phyloP scores from a whole-genome alignment of 768 basidiomycete genomes.

The Pholiota conissans region DNA sequence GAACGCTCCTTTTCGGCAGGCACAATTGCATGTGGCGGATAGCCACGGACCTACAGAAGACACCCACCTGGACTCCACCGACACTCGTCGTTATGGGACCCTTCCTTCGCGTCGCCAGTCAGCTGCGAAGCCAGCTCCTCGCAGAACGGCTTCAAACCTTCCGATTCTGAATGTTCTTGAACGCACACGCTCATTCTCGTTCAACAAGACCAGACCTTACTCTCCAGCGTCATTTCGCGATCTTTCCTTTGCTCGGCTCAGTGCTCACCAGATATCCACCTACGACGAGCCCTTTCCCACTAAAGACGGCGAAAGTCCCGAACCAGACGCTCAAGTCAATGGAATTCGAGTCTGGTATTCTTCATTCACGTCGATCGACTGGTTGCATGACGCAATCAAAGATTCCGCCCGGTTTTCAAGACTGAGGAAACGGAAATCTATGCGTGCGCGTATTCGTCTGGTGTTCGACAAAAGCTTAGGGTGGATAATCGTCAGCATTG shows the following conservation, averaged over 20 bases:
- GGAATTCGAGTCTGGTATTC: slow-evolving; percentile 92
- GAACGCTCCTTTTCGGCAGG: background rate
- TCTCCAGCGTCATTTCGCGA: slow-evolving; percentile 40
- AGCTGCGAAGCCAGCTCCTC: slow-evolving; percentile 29
- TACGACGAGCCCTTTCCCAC: slow-evolving; percentile 58
- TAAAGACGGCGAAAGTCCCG: slow-evolving; percentile 40
- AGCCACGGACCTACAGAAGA: slow-evolving; percentile 14
- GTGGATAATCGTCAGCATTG: slow-evolving; percentile 87
- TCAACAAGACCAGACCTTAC: slow-evolving; percentile 38
- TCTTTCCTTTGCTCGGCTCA: slow-evolving; percentile 36
- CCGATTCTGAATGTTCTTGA: slow-evolving; percentile 33
- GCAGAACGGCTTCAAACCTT: slow-evolving; percentile 37
- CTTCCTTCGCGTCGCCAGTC: slow-evolving; percentile 31
- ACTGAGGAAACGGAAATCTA: slow-evolving; percentile 64
- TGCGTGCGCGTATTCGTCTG: slow-evolving; percentile 64
- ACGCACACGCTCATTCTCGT: slow-evolving; percentile 25
- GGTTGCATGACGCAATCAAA: slow-evolving; percentile 96
- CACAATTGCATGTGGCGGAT: slow-evolving; percentile 1
- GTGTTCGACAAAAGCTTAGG: slow-evolving; percentile 78
- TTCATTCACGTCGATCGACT: slow-evolving; percentile 89
- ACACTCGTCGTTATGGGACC: slow-evolving; percentile 52
- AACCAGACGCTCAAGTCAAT: slow-evolving; percentile 68
- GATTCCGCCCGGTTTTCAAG: slow-evolving; percentile 81
- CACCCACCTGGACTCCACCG: slow-evolving; percentile 13
- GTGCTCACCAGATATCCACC: slow-evolving; percentile 64